These are phyloP conservation scores for Debaryomycetaceae sp. DNA, from an alignment of 1,139 yeast genomes.

Conservation along the genomic window DNA sequence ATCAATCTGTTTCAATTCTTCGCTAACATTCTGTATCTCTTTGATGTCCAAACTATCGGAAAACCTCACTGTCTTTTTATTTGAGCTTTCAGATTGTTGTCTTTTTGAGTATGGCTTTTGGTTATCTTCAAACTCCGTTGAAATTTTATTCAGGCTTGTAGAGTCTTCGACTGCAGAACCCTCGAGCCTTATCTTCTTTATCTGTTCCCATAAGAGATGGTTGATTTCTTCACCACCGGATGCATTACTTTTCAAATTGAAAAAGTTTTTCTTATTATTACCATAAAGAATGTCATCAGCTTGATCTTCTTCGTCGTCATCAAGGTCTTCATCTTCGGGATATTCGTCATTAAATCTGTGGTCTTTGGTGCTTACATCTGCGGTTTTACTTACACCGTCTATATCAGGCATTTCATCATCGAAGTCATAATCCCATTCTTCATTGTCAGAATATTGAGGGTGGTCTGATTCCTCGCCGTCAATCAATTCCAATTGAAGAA, in stretches of 20 bases:
- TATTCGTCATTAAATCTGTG: background rate
- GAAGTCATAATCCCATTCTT: conserved; percentile 34
- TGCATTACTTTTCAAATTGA: background rate
- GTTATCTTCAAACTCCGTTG: background rate
- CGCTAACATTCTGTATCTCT: conserved; percentile 57
- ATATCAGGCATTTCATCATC: conserved; percentile 31
- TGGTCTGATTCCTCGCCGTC: conserved; percentile 51
- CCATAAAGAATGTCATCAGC: conserved; percentile 26
- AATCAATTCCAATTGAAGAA: conserved; percentile 39
- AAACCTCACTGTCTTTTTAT: conserved; percentile 51
- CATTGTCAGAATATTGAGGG: conserved; percentile 34
- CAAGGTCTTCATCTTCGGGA: conserved; percentile 27
- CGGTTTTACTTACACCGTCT: conserved; percentile 22
- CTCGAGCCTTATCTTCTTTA: conserved; percentile 20
- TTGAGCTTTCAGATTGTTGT: background rate
- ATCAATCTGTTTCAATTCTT: conserved; percentile 36
- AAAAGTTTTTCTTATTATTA: conserved; percentile 11
- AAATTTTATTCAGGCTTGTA: too few species aligned
- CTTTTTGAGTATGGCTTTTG: background rate
- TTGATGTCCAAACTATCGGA: conserved; percentile 51
- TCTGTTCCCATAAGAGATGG: conserved; percentile 28
- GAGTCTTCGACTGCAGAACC: too few species aligned
- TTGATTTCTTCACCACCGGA: conserved; percentile 9
- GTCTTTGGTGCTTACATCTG: conserved; percentile 16
- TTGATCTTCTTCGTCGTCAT: conserved; percentile 23